A percentile compares a stretch with the other conserved stretches of the same genome.
phyloP scores from a whole-genome alignment of 2,329 filamentous ascomycete genomes.

The Lasiodiplodia citricola region DNA sequence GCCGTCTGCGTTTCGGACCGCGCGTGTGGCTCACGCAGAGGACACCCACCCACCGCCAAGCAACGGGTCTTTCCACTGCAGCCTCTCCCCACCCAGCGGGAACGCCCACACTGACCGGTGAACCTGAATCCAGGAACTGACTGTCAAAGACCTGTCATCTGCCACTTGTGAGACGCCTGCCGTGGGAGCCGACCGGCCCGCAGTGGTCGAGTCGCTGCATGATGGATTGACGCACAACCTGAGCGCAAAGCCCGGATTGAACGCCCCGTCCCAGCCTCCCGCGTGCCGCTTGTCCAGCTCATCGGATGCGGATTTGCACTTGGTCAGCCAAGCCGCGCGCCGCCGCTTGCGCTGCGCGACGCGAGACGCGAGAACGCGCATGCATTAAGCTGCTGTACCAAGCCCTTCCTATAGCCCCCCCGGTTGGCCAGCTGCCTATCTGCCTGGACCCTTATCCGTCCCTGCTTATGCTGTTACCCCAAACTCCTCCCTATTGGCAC shows the following conservation, averaged over 20 bases:
- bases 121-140: constrained; percentile 16
- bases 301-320: not conserved
- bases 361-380: not conserved
- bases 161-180: not conserved
- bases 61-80: constrained; percentile 18
- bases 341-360: not conserved
- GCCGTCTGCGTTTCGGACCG: constrained; percentile 11
- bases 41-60: not conserved
- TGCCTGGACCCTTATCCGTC: not conserved
- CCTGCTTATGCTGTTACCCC: constrained; percentile 14
- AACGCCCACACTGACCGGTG: constrained; percentile 17
- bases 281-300: not conserved
- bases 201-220: not conserved
- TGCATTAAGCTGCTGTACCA: constrained; percentile 11
- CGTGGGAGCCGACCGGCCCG: constrained; percentile 16
- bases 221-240: not conserved
- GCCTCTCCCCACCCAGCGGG: not conserved
- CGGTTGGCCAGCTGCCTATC: constrained; percentile 9
- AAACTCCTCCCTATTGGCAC: constrained; percentile 2
- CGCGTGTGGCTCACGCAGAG: not conserved
- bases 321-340: constrained; percentile 3
- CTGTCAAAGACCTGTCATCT: constrained; percentile 5
- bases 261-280: not conserved
- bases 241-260: not conserved
- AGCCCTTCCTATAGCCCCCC: not conserved